phyloP scores from a whole-genome alignment of 768 basidiomycete genomes.

The Tylopilus plumbeoviolaceoides region DNA sequence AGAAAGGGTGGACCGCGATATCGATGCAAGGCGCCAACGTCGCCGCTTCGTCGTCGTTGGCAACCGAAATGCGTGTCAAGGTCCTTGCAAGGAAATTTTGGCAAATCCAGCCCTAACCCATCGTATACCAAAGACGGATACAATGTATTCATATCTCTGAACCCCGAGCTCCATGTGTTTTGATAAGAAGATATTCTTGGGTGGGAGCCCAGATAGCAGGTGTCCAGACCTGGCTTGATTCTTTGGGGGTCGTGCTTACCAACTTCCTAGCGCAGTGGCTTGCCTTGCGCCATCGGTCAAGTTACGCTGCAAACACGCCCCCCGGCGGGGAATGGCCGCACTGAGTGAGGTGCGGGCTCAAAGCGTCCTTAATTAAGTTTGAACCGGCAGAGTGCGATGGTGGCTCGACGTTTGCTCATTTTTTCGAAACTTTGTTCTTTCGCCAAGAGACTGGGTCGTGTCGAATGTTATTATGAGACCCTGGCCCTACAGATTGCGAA shows the following conservation, averaged over 20 bases:
- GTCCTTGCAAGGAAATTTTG: constrained; percentile 12
- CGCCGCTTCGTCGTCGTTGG: neutral
- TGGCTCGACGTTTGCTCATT: neutral
- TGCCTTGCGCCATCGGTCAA: neutral
- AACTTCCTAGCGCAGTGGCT: neutral
- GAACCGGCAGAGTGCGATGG: too few species aligned
- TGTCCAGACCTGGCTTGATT: neutral
- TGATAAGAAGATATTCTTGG: constrained; percentile 24
- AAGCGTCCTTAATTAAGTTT: neutral
- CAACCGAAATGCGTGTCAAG: neutral
- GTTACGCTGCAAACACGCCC: neutral
- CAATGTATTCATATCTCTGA: neutral
- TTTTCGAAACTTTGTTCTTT: too few species aligned
- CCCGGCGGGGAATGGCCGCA: neutral
- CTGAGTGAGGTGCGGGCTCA: neutral
- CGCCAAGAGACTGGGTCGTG: neutral
- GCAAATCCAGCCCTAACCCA: constrained; percentile 6
- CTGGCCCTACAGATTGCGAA: neutral
- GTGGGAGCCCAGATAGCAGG: neutral
- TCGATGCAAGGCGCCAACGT: neutral
- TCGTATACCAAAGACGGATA: constrained; percentile 17
- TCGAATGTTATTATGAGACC: neutral
- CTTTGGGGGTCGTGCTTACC: constrained; percentile 4
- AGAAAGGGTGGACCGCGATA: neutral
- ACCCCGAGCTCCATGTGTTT: constrained; percentile 1